phyloP scores from a whole-genome alignment of 805 yeast genomes.

The Yarrowia phangngaensis region DNA sequence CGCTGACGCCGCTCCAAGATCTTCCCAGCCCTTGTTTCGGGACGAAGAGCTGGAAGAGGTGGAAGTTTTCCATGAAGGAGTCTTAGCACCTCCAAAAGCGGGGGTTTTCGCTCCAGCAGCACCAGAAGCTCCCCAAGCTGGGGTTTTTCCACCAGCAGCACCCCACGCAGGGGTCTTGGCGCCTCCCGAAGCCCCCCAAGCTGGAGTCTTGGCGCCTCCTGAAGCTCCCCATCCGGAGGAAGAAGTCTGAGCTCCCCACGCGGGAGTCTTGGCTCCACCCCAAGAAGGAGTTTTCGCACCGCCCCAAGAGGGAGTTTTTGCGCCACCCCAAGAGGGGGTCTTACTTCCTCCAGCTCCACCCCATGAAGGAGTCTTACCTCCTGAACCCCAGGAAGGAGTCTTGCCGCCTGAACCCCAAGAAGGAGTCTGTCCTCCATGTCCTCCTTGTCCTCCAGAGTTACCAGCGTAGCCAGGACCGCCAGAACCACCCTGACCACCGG shows the following conservation, averaged over 20 bases:
- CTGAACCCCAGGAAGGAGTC: slow-evolving; percentile 27
- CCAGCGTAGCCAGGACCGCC: slow-evolving; percentile 35
- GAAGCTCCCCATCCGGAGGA: too few relatives aligned
- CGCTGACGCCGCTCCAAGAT: slow-evolving; percentile 35
- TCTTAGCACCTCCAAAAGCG: slow-evolving; percentile 49
- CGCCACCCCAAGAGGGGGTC: slow-evolving; percentile 13
- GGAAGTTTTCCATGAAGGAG: slow-evolving; percentile 43
- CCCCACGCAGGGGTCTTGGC: slow-evolving; percentile 56
- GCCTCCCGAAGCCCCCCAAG: slow-evolving; percentile 42
- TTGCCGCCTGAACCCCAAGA: slow-evolving; percentile 29
- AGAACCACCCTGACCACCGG: slow-evolving; percentile 28
- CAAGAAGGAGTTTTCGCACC: slow-evolving; percentile 40
- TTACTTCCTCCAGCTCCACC: slow-evolving; percentile 30
- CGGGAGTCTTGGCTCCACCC: slow-evolving; percentile 45
- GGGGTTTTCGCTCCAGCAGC: slow-evolving; percentile 48
- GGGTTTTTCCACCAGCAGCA: slow-evolving; percentile 41
- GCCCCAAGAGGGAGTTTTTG: slow-evolving; percentile 33
- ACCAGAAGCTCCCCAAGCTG: slow-evolving; percentile 36
- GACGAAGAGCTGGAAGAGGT: slow-evolving; percentile 32
- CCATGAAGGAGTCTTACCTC: slow-evolving; percentile 35
- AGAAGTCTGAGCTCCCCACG: slow-evolving; percentile 45
- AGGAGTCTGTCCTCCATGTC: slow-evolving; percentile 34
- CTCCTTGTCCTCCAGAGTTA: slow-evolving; percentile 40
- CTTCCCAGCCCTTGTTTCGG: slow-evolving; percentile 35
- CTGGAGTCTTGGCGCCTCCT: slow-evolving; percentile 47